Base-by-base conservation (phyloP, 176 grass and related monocot species). In the Phoenix dactylifera region DNA sequence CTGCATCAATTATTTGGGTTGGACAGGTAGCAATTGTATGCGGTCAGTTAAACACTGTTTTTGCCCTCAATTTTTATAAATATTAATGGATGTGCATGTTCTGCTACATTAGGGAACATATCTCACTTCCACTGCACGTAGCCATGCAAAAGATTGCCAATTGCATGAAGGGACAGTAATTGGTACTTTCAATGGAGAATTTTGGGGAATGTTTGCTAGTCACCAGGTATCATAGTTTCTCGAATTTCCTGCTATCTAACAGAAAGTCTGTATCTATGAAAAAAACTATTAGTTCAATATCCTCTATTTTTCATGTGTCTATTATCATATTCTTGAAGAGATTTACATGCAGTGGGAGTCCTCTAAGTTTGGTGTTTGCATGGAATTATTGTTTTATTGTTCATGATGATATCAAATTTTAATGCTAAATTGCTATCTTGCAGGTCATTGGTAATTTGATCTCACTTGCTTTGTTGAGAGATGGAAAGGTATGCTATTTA, bases 361-460 rank as follows among this genome's bases (percentile, higher is more conserved):
- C 26, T 44, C 9, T 44, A 12, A 14, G 35, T 67, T 62, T 55
- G 7, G 5, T 52, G 67, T 19, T 24, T 29, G 17, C 51, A 57
- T 7, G 54, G 58, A 62, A 44, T 44, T 44, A 12, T 44, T 14
- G 0, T 44, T 44, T 12, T 44, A 44, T 44, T 44, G 35, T 44
- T 44, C 35, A 12, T 44, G 35, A 44, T 14, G 35, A 44, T 44
- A 44, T 44, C 9, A 1, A 14, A 9, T 9, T 44, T 20, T 59
- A 52, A 15, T 52, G 51, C 1, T 86, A 63, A 28, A 63, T 72
- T 73, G 62, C 50, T 49, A 64, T 62, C 29, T 58, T 55, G 22
- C 68, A 97, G 93, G 84, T 97, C 23, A 88, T 97, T 78, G 93
- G 93, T 58, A 97, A 91, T 83, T 80, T 97, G 81, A 84, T 97